Conservation (phyloP, 306 rosid genomes). For the Malus fusca region DNA sequence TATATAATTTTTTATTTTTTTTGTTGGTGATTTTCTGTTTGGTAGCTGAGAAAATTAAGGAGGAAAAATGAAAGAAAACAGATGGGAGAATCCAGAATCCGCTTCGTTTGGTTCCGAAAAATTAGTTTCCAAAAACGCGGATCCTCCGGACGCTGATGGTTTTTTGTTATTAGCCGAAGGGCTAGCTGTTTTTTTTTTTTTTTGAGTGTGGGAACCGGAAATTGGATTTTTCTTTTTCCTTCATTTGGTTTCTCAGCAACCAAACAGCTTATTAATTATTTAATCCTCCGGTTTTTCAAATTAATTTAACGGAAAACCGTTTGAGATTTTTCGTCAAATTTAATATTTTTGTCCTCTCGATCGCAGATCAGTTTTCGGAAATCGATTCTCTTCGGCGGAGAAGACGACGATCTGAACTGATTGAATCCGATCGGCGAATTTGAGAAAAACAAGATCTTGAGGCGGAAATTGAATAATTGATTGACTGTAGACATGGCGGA, state of each 20-base stretch:
- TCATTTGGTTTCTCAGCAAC: not conserved
- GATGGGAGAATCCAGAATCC: not conserved
- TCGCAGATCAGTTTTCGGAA: not conserved
- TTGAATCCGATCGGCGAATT: not conserved
- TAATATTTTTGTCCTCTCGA: not conserved
- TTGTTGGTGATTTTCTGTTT: conserved; percentile 4
- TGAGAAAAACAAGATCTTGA: not conserved
- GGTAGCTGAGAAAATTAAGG: conserved; percentile 8
- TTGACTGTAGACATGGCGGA: conserved; percentile 55
- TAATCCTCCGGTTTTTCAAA: not conserved
- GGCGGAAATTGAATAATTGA: not conserved
- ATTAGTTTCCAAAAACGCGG: not conserved
- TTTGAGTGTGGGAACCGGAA: not conserved
- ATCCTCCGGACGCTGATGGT: not conserved
- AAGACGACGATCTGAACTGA: not conserved
- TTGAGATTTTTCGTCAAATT: not conserved
- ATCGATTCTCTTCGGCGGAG: not conserved
- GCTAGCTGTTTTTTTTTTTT: not conserved
- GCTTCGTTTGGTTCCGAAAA: not conserved
- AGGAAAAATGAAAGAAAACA: not conserved
- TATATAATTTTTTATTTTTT: not conserved
- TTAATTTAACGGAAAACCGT: not conserved
- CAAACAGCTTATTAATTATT: not conserved
- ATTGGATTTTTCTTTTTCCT: not conserved
- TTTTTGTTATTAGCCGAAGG: not conserved